phyloP scores from a whole-genome alignment of 2,329 filamentous ascomycete species.

The Exutisphaerella laricina region DNA sequence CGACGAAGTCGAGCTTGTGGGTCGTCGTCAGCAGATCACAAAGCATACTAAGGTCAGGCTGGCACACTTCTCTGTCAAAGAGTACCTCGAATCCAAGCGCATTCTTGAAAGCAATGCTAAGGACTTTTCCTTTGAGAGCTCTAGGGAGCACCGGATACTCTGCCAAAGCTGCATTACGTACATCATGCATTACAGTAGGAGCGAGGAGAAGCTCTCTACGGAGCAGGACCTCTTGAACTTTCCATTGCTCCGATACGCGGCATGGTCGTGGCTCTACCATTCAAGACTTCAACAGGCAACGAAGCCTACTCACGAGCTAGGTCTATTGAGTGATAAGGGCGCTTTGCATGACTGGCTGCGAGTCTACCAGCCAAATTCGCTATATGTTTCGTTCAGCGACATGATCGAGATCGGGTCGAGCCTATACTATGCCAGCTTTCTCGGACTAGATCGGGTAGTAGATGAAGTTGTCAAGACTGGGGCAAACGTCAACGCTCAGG shows the following conservation, averaged over 20 bases:
- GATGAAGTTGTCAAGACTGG: too few species aligned
- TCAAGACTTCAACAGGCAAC: conserved; percentile 6
- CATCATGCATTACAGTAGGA: conserved; percentile 11
- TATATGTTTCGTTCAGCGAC: conserved; percentile 3
- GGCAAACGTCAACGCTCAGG: conserved; percentile 18
- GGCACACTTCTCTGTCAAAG: conserved; percentile 25
- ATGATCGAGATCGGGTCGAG: conserved; percentile 1
- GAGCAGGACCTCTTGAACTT: conserved; percentile 14
- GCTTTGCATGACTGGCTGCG: conserved; percentile 9
- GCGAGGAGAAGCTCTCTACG: conserved; percentile 5
- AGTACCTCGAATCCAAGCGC: conserved; percentile 22
- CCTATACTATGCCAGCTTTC: conserved; percentile 11
- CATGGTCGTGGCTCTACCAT: conserved; percentile 14
- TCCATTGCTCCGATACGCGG: conserved; percentile 17
- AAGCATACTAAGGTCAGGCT: conserved; percentile 16
- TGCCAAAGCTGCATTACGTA: conserved; percentile 16
- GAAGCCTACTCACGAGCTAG: conserved; percentile 4
- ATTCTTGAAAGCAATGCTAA: conserved; percentile 9
- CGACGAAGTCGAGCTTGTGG: conserved; percentile 1
- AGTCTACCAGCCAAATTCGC: conserved; percentile 4
- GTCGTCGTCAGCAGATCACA: conserved; percentile 1
- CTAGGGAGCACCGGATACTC: conserved; percentile 10
- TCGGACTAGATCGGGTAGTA: conserved; percentile 14
- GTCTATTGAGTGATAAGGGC: background rate
- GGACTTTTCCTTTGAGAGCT: conserved; percentile 11